A percentile compares a stretch with the other conserved stretches of the same genome.
phyloP scores from a whole-genome alignment of 352 stramenopile genomes.

The Pythium aquatile region DNA sequence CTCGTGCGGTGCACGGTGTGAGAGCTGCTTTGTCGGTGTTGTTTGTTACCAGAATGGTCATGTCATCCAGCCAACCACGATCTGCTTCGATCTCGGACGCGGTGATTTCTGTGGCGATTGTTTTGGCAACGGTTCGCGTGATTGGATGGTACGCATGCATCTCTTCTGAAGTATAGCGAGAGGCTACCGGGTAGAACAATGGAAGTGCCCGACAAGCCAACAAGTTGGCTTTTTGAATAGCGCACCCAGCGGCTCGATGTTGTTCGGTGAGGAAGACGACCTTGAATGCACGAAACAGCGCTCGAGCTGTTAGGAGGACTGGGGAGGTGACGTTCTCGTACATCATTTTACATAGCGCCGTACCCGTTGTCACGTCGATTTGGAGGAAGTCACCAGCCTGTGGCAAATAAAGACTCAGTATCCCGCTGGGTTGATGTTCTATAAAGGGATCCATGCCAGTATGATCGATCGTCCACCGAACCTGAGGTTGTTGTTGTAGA shows the following conservation, averaged over 20 bases:
- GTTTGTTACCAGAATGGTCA: slow-evolving; percentile 3
- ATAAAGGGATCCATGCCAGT: slow-evolving; percentile 8
- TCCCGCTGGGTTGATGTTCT: not conserved
- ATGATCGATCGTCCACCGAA: slow-evolving; percentile 27
- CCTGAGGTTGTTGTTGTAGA: not conserved
- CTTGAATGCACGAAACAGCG: not conserved
- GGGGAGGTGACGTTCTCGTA: not conserved
- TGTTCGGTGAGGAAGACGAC: not conserved
- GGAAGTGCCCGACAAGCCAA: not conserved
- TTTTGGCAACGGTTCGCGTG: not conserved
- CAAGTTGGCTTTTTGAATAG: not conserved
- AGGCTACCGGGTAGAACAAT: not conserved
- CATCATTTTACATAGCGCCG: slow-evolving; percentile 1
- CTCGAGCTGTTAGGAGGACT: not conserved
- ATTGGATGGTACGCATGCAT: not conserved
- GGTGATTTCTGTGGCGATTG: not conserved
- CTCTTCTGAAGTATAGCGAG: not conserved
- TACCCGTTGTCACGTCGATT: not conserved
- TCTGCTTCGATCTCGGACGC: not conserved
- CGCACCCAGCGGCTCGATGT: slow-evolving; percentile 3
- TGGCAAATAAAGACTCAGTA: no score
- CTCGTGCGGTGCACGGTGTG: not conserved
- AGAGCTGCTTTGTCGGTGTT: not conserved
- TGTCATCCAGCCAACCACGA: not conserved
- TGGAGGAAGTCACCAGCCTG: slow-evolving; percentile 9